A percentile compares a stretch with the other conserved stretches of the same genome.
These are phyloP conservation scores for Rhodotorula sp. DNA, from an alignment of 1,284 basidiomycete species.

Conservation along the genomic window DNA sequence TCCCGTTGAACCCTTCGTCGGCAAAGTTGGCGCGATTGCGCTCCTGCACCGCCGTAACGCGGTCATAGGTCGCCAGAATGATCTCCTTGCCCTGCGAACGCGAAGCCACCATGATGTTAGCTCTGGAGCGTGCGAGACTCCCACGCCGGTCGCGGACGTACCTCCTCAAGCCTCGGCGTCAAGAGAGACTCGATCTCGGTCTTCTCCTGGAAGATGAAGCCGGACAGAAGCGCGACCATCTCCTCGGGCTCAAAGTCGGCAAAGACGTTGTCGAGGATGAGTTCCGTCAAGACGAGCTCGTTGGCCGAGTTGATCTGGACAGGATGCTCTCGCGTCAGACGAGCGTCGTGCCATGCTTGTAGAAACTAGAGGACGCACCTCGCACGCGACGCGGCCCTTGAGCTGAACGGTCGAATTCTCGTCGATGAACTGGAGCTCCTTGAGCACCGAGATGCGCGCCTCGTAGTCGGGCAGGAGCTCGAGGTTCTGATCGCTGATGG, in stretches of 20 bases:
- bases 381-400: constrained; percentile 97
- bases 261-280: constrained; percentile 93
- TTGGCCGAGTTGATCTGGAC: constrained; percentile 91
- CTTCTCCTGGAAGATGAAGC: constrained; percentile 97
- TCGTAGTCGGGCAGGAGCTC: constrained; percentile 97
- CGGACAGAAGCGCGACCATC: constrained; percentile 93
- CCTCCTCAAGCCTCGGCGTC: constrained; percentile 69
- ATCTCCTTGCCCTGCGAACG: constrained; percentile 65
- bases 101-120: background rate
- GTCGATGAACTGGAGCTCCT: constrained; percentile 88
- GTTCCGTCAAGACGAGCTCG: constrained; percentile 91
- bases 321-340: background rate
- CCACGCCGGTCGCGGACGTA: constrained; percentile 13
- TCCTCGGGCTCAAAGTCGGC: constrained; percentile 90
- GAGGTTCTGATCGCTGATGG: constrained; percentile 92
- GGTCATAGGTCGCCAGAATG: constrained; percentile 78
- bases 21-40: constrained; percentile 66
- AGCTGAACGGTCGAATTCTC: constrained; percentile 90
- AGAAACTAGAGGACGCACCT: constrained; percentile 58
- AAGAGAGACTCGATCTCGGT: constrained; percentile 82
- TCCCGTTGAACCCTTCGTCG: constrained; percentile 70
- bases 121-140: background rate
- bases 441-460: constrained; percentile 85
- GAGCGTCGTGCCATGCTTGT: background rate
- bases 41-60: constrained; percentile 77